phyloP scores from a whole-genome alignment of 192 early-diverging fungal species.

The Mortierella claussenii region DNA sequence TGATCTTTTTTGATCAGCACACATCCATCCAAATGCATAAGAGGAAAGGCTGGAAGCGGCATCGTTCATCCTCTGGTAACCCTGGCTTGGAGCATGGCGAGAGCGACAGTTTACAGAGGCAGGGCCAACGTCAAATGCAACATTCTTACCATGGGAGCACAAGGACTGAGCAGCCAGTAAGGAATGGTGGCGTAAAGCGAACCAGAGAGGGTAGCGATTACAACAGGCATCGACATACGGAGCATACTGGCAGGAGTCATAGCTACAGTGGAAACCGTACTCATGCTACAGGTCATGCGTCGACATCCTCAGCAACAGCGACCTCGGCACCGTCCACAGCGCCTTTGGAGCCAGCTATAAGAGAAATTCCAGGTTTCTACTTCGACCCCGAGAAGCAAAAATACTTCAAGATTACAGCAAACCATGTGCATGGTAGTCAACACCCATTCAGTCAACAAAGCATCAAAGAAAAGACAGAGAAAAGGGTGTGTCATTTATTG shows the following conservation, averaged over 20 bases:
- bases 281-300: not conserved
- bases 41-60: not conserved
- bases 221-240: not conserved
- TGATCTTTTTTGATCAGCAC: too few relatives aligned
- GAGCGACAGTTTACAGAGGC: not conserved
- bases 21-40: too few relatives aligned
- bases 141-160: not conserved
- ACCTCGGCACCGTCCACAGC: not conserved
- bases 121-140: not conserved
- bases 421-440: conserved; percentile 26
- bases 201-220: not conserved
- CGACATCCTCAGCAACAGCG: not conserved
- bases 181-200: not conserved
- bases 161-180: not conserved
- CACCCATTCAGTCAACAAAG: conserved; percentile 40
- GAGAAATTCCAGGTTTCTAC: conserved; percentile 46
- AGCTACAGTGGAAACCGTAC: not conserved
- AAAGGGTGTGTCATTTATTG: conserved; percentile 18
- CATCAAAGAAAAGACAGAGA: conserved; percentile 23
- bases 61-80: not conserved
- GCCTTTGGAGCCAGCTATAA: too few relatives aligned
- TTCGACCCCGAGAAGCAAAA: conserved; percentile 49
- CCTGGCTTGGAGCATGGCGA: not conserved
- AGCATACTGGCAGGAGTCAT: not conserved
- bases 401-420: conserved; percentile 48